phyloP scores from a whole-genome alignment of 768 basidiomycete species.

The Pisolithus marmoratus region DNA sequence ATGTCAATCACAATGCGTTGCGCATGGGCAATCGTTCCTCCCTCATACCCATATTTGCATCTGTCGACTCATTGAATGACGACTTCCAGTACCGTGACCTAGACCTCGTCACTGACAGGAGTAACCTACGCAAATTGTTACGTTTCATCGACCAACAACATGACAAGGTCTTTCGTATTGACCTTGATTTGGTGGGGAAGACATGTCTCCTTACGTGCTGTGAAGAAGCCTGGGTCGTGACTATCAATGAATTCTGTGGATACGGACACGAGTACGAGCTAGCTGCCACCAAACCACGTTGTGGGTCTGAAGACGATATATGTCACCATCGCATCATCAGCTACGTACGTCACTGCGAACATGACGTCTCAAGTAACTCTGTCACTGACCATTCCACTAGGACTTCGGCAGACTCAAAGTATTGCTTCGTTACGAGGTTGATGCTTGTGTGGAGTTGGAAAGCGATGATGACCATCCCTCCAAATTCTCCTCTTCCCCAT shows the following conservation, averaged over 20 bases:
- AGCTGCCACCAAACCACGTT: conserved; percentile 41
- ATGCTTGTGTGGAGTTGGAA: conserved; percentile 29
- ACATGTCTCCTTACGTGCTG: conserved; percentile 57
- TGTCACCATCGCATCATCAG: conserved; percentile 60
- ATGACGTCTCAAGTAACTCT: neutral
- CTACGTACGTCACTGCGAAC: conserved; percentile 42
- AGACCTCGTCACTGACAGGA: conserved; percentile 56
- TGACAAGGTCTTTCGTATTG: conserved; percentile 56
- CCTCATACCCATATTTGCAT: conserved; percentile 52
- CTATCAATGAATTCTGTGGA: conserved; percentile 25
- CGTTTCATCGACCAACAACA: conserved; percentile 37
- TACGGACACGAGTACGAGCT: conserved; percentile 63
- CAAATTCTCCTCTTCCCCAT: conserved; percentile 17
- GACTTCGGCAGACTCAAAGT: conserved; percentile 53
- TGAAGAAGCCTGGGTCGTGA: conserved; percentile 33
- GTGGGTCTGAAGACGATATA: conserved; percentile 43
- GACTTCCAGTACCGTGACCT: conserved; percentile 30
- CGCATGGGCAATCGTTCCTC: conserved; percentile 32
- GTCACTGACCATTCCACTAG: conserved; percentile 26
- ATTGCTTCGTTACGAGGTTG: conserved; percentile 54
- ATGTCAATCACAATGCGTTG: conserved; percentile 55
- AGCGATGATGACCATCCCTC: conserved; percentile 16
- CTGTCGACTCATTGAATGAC: conserved; percentile 42
- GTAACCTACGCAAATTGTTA: conserved; percentile 56
- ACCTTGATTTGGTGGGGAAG: conserved; percentile 54